Percentiles rank a stretch among this genome's conserved stretches.
phyloP scores from a whole-genome alignment of 2,329 filamentous ascomycete species.

The Scytalidium sp. region DNA sequence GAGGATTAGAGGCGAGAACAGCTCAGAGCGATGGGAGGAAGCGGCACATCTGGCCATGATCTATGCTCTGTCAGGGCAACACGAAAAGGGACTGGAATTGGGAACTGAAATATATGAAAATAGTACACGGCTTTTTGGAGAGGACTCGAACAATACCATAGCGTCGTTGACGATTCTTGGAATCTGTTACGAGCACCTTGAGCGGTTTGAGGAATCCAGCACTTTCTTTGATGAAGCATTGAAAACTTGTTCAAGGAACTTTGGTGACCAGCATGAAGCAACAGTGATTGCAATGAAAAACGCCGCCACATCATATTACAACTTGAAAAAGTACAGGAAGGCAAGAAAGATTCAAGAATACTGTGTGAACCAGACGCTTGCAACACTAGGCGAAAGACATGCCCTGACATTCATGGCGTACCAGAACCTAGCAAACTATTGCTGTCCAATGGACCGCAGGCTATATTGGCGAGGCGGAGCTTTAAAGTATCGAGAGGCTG shows the following conservation, averaged over 20 bases:
- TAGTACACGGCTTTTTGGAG: neutral
- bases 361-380: neutral
- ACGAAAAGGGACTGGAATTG: too few species aligned
- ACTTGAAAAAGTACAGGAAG: neutral
- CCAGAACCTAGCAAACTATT: neutral
- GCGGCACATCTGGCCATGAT: too few species aligned
- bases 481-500: neutral
- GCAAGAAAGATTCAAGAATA: neutral
- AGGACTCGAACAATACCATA: neutral
- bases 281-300: neutral
- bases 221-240: neutral
- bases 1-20: too few species aligned
- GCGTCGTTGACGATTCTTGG: neutral
- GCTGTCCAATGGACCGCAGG: neutral
- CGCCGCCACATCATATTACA: neutral
- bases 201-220: neutral
- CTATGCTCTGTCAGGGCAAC: too few species aligned
- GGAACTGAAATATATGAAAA: too few species aligned
- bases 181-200: neutral
- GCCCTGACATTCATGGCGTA: neutral
- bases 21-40: too few species aligned
- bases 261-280: neutral
- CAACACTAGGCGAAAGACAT: neutral
- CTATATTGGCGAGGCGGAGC: neutral
- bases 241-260: neutral